Evolutionary conservation across 2,329 filamentous ascomycete species (phyloP), one percentile per base, ranked within the genome.

Genomic region (Pyrenophora seminiperda): DNA sequence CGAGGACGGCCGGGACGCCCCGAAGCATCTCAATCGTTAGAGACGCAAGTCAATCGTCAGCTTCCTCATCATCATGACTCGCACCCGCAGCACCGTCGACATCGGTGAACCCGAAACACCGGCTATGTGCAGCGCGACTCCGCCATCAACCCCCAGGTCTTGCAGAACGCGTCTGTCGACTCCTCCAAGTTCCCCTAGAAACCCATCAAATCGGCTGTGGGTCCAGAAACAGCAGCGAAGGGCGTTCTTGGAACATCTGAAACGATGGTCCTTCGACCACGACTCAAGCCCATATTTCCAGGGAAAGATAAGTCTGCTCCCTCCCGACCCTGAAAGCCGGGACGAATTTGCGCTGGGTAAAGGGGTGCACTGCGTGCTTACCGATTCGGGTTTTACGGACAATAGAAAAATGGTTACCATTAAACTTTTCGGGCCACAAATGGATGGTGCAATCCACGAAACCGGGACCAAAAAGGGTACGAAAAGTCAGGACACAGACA

Each of bases 221-320:
- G 41, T 48, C 1, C 57, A 63, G 22, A 54, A 51, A 15, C 58
- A 55, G 27, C 56, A 66, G 40, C 56, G 60, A n/a, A 55, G 50
- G 36, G 31, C 18, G 3, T 68, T 62, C 47, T 30, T 67, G 11
- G 40, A 58, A 13, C 62, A 68, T 38, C 51, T 71, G 29, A 50
- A 44, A 15, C 44, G 50, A 36, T 71, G 67, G 67, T 62, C 66
- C 15, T 41, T 58, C 7, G 43, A 58, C 20, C 62, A 71, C 53
- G 66, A 71, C 37, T 64, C 66, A 13, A 67, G 64, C 30, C 38
- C 54, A 3, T 49, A 66, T 38, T 71, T 68, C 27, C 60, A 68
- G 15, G 67, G 67, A 18, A 66, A 57, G 4, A 62, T 71, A 18
- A 66, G 55, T 41, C 22, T 68, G 2, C 10, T 53, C 5, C 45